Evolutionary conservation across 2,329 filamentous ascomycete genomes (phyloP).

Genomic region (Rhexocercosporidium sp.): DNA sequence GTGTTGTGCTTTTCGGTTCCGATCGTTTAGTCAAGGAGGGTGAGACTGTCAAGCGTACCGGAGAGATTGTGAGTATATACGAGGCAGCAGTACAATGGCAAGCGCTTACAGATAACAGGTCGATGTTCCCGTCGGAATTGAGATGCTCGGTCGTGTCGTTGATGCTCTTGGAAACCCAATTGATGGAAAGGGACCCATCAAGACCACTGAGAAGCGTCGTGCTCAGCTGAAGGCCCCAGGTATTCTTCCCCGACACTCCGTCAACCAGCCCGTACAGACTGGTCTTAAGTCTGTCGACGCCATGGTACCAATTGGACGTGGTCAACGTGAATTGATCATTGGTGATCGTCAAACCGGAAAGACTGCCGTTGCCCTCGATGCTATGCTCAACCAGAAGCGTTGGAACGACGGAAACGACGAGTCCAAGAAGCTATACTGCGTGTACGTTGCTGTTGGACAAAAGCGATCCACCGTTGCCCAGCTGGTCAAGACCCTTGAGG

Average conservation of each 20-base stretch:
- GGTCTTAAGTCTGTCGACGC: constrained; percentile 99
- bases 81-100: constrained; percentile 35
- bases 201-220: constrained; percentile 90
- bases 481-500: constrained; percentile 99
- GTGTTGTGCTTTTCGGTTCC: constrained; percentile 99
- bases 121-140: constrained; percentile 91
- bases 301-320: constrained; percentile 99
- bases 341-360: constrained; percentile 99
- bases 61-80: constrained; percentile 86
- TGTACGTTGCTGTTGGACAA: constrained; percentile 99
- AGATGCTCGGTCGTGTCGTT: constrained; percentile 96
- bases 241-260: constrained; percentile 95
- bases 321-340: constrained; percentile 99
- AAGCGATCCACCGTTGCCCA: constrained; percentile 99
- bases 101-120: constrained; percentile 63
- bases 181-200: constrained; percentile 97
- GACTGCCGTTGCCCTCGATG: constrained; percentile 96
- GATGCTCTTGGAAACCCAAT: constrained; percentile 99
- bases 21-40: constrained; percentile 99
- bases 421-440: constrained; percentile 98
- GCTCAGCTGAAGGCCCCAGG: constrained; percentile 98
- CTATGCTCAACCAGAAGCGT: constrained; percentile 99
- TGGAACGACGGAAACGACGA: constrained; percentile 92
- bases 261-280: constrained; percentile 99
- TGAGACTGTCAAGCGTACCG: constrained; percentile 99